Base-by-base conservation (phyloP, 2,329 filamentous ascomycete genomes). In the Xylariaceae sp. region DNA sequence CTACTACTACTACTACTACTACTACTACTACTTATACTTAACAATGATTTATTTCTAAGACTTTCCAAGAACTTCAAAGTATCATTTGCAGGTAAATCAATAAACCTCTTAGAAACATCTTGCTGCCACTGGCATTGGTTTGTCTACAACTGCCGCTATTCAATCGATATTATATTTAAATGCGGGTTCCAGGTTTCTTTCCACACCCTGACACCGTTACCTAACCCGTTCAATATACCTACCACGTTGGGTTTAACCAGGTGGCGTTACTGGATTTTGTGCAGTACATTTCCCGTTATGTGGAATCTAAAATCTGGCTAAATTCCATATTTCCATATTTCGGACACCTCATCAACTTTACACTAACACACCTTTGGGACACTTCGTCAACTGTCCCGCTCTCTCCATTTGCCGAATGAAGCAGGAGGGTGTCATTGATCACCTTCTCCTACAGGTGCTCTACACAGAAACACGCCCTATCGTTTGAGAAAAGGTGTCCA, bases 221-320 rank as follows among this genome's bases (percentile, higher is more conserved):
- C 4, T 45, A n/a, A n/a, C n/a, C n/a, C n/a, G n/a, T n/a, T n/a
- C n/a, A n/a, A 16, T 36, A 36, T 36, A 45, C 4, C 37, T 40
- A 40, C 37, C 37, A 5, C 6, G 16, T 40, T 40, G 17, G 37
- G 37, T 7, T 23, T 40, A 40, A 23, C 37, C 45, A 36, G n/a
- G 33, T 16, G n/a, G 16, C 33, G n/a, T 36, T n/a, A n/a, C 7
- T 16, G 8, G 7, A 31, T 31, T 31, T 6, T 6, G 6, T 7
- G 28, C 28, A 12, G 12, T 6, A 48, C 39, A 47, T 51, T 46
- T 52, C 45, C 36, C 46, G 31, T 19, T 23, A 21, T 51, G 17
- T 49, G 29, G 48, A 44, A 39, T 49, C 33, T 28, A 31, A 44
- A 57, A 61, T 65, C 57, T 63, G 62, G 56, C 62, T 65, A 65